Conservation (phyloP, 2,329 filamentous ascomycete species). For the Alternaria sp. region DNA sequence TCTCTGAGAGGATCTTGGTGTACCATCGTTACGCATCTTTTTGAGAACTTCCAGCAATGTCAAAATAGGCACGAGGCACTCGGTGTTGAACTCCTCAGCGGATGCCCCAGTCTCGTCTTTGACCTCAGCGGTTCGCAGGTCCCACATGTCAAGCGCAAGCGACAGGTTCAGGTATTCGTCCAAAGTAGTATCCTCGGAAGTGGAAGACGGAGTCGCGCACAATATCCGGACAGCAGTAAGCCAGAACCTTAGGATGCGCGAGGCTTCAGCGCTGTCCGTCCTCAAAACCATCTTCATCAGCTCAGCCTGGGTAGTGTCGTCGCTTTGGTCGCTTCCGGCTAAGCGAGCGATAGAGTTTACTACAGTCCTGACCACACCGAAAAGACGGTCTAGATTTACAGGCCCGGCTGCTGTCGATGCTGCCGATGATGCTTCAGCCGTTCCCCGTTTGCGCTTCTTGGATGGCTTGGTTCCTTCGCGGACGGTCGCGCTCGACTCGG, state of each 20-base stretch:
- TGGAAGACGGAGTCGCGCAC: neutral
- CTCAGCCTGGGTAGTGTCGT: conserved; percentile 37
- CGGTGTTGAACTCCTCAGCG: conserved; percentile 45
- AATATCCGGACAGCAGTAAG: conserved; percentile 33
- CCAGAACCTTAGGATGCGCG: conserved; percentile 46
- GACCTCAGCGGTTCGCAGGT: conserved; percentile 36
- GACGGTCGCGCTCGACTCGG: conserved; percentile 38
- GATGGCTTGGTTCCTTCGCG: conserved; percentile 35
- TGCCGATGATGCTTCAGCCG: conserved; percentile 19
- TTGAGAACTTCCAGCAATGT: conserved; percentile 31
- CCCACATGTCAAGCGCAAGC: conserved; percentile 41
- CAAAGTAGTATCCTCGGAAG: neutral
- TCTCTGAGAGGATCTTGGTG: neutral
- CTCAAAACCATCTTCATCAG: conserved; percentile 46
- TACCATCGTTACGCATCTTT: conserved; percentile 1
- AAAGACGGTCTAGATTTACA: conserved; percentile 26
- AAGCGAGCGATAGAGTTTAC: conserved; percentile 29
- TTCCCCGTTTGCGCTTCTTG: conserved; percentile 45
- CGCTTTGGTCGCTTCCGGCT: conserved; percentile 12
- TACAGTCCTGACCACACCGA: conserved; percentile 26
- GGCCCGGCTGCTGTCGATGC: conserved; percentile 21
- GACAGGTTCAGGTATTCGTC: conserved; percentile 28
- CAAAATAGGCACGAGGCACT: conserved; percentile 45
- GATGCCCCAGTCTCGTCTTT: conserved; percentile 37
- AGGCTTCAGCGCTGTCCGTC: conserved; percentile 43